These are phyloP conservation scores for Colletotrichum viniferum DNA, from an alignment of 2,329 filamentous ascomycete species.

Conservation along the genomic window DNA sequence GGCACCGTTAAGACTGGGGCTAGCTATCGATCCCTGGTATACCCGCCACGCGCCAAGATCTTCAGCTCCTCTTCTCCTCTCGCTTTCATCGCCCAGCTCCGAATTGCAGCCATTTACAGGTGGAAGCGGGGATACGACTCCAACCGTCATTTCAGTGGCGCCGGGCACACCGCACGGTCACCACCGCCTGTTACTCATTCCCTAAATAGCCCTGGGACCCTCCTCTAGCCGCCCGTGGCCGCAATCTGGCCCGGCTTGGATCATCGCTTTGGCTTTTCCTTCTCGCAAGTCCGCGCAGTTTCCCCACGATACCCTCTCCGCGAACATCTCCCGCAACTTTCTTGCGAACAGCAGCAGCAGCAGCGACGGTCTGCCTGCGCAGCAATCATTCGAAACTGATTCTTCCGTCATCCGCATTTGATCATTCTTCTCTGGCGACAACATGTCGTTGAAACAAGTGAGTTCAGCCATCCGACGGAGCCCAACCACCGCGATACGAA, in stretches of 20 bases:
- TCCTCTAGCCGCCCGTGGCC: slow-evolving; percentile 17
- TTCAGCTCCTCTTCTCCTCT: neutral
- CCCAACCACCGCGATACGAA: neutral
- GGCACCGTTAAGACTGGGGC: slow-evolving; percentile 10
- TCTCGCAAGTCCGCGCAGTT: slow-evolving; percentile 8
- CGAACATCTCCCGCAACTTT: neutral
- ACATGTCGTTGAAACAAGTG: slow-evolving; percentile 68
- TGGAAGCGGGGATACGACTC: slow-evolving; percentile 23
- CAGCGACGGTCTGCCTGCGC: slow-evolving; percentile 16
- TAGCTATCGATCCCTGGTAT: slow-evolving; percentile 20
- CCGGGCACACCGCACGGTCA: slow-evolving; percentile 21
- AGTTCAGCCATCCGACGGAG: slow-evolving; percentile 22
- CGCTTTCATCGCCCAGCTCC: slow-evolving; percentile 9
- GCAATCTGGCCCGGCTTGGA: neutral
- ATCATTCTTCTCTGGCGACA: slow-evolving; percentile 19
- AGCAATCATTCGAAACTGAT: neutral
- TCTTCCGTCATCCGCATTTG: neutral
- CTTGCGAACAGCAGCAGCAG: neutral
- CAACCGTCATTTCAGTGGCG: slow-evolving; percentile 23
- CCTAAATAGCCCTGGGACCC: slow-evolving; percentile 25
- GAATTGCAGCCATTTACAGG: slow-evolving; percentile 18
- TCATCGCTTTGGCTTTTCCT: slow-evolving; percentile 16
- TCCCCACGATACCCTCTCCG: slow-evolving; percentile 14
- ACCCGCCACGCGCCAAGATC: slow-evolving; percentile 22
- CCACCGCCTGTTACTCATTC: slow-evolving; percentile 2